These are phyloP conservation scores for Globisporangium alternatum DNA, from an alignment of 352 stramenopile species.

Conservation along the genomic window DNA sequence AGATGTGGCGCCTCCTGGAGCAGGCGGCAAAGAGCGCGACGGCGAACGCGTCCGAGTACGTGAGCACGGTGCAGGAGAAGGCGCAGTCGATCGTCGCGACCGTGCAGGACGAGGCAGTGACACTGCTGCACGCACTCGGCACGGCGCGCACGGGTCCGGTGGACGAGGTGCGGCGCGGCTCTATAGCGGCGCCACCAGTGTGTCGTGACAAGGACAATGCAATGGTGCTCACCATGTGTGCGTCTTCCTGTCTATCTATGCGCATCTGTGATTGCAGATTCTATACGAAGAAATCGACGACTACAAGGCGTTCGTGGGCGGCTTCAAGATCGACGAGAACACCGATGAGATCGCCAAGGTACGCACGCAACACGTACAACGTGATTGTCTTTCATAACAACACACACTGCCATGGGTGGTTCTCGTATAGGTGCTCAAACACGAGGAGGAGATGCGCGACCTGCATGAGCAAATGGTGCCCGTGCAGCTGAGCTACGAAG, in stretches of 20 bases:
- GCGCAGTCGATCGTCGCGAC: slow-evolving; percentile 66
- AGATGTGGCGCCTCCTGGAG: slow-evolving; percentile 79
- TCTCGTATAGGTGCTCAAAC: slow-evolving; percentile 36
- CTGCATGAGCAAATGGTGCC: slow-evolving; percentile 75
- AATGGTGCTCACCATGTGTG: not conserved
- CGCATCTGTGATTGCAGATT: slow-evolving; percentile 27
- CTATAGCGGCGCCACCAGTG: no score
- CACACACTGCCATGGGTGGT: not conserved
- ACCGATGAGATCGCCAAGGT: slow-evolving; percentile 71
- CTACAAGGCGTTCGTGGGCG: slow-evolving; percentile 60
- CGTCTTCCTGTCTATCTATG: not conserved
- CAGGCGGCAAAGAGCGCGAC: slow-evolving; percentile 70
- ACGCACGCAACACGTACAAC: not conserved
- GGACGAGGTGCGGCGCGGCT: slow-evolving; percentile 46
- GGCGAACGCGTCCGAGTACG: slow-evolving; percentile 68
- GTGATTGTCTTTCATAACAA: not conserved
- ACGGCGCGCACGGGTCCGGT: slow-evolving; percentile 55
- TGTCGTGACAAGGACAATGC: not conserved
- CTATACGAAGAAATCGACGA: slow-evolving; percentile 76
- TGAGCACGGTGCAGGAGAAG: slow-evolving; percentile 70
- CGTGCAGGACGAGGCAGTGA: slow-evolving; percentile 73
- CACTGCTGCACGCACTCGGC: slow-evolving; percentile 66
- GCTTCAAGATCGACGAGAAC: slow-evolving; percentile 63
- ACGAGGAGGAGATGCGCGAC: slow-evolving; percentile 46
- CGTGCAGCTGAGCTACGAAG: slow-evolving; percentile 70